phyloP scores from a whole-genome alignment of 768 basidiomycete species.

The Solioccasus polychromus region DNA sequence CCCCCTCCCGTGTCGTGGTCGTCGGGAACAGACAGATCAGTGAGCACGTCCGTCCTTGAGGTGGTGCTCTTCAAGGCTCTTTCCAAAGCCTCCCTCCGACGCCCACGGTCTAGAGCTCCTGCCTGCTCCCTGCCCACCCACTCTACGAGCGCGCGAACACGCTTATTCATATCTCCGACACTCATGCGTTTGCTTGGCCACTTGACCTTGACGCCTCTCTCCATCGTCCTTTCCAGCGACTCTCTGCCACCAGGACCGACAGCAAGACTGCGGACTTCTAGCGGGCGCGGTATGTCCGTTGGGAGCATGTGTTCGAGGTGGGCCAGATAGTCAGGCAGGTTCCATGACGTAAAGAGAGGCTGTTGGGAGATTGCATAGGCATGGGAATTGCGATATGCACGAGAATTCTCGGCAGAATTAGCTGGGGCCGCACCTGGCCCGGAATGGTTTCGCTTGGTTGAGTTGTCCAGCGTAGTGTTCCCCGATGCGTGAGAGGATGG shows the following conservation, averaged over 20 bases:
- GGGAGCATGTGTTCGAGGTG: conserved; percentile 86
- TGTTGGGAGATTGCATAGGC: conserved; percentile 78
- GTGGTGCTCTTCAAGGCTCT: conserved; percentile 39
- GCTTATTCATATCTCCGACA: conserved; percentile 96
- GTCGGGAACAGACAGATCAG: conserved; percentile 9
- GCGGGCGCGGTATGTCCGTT: conserved; percentile 65
- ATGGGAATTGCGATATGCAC: conserved; percentile 76
- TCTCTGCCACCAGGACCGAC: conserved; percentile 44
- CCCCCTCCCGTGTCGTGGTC: conserved; percentile 14
- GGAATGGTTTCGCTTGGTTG: conserved; percentile 48
- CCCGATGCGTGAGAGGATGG: conserved; percentile 29
- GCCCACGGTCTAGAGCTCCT: conserved; percentile 64
- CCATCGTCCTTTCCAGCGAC: conserved; percentile 58
- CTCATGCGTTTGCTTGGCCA: conserved; percentile 96
- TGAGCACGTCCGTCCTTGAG: conserved; percentile 9
- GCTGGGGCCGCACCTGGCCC: conserved; percentile 34
- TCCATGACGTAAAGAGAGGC: conserved; percentile 81
- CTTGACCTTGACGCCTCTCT: conserved; percentile 82
- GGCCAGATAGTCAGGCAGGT: conserved; percentile 88
- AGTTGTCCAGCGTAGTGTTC: conserved; percentile 42
- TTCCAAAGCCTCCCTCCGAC: conserved; percentile 66
- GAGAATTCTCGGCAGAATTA: conserved; percentile 47
- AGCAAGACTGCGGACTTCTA: conserved; percentile 61
- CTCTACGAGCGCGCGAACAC: conserved; percentile 84
- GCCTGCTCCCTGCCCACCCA: conserved; percentile 93